phyloP scores from a whole-genome alignment of 169 alveolate species.

The Plasmodium knowlesi region DNA sequence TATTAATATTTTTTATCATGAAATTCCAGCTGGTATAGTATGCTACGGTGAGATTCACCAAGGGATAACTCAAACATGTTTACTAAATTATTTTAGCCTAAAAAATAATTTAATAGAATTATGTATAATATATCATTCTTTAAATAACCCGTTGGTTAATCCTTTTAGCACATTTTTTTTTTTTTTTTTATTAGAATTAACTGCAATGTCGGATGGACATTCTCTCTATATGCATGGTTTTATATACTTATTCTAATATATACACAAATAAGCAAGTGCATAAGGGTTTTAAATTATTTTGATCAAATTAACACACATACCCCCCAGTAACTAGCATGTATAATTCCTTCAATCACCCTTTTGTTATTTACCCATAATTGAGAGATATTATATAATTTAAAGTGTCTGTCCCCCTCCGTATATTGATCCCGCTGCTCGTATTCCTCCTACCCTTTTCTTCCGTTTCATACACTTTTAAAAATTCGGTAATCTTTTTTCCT shows the following conservation, averaged over 20 bases:
- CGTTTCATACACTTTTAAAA: background rate
- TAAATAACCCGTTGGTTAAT: background rate
- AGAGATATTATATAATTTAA: background rate
- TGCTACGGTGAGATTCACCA: background rate
- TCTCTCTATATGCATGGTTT: background rate
- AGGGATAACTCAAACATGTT: background rate
- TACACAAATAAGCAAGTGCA: background rate
- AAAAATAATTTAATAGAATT: background rate
- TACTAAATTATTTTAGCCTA: background rate
- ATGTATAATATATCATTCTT: background rate
- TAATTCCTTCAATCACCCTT: background rate
- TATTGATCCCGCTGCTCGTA: background rate
- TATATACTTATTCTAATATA: background rate
- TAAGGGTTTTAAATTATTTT: background rate
- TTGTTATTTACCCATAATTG: background rate
- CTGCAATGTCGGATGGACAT: background rate
- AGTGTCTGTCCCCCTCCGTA: background rate
- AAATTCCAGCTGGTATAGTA: background rate
- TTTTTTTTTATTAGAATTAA: background rate
- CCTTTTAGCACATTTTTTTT: background rate
- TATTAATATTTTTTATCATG: background rate
- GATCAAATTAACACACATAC: background rate
- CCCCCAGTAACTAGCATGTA: background rate
- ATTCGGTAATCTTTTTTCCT: background rate
- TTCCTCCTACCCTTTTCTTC: background rate